Conservation (phyloP, 1,284 basidiomycete genomes). For the Puccinia coronata region DNA sequence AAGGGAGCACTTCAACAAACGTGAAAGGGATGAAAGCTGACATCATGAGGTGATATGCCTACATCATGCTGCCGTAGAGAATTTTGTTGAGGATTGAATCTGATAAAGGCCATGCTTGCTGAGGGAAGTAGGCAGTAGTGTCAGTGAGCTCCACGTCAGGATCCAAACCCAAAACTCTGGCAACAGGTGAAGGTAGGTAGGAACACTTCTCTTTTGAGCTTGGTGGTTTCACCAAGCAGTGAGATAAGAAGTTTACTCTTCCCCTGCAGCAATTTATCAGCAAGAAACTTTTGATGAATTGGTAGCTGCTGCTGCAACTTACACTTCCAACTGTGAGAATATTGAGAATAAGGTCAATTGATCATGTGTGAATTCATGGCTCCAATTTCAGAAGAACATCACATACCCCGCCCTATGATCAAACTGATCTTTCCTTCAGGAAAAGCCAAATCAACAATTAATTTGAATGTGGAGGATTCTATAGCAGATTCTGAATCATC, state of each 20-base stretch:
- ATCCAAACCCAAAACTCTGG: slow-evolving; percentile 58
- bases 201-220: slow-evolving; percentile 62
- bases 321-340: neutral
- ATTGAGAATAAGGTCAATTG: neutral
- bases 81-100: slow-evolving; percentile 81
- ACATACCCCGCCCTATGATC: slow-evolving; percentile 57
- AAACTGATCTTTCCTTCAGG: slow-evolving; percentile 63
- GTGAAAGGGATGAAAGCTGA: neutral
- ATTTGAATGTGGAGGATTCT: slow-evolving; percentile 60
- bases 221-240: slow-evolving; percentile 66
- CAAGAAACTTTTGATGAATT: slow-evolving; percentile 50
- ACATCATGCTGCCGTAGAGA: slow-evolving; percentile 69
- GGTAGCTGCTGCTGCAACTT: neutral
- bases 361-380: neutral
- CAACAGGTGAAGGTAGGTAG: slow-evolving; percentile 63
- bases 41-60: too few relatives aligned
- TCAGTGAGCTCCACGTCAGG: slow-evolving; percentile 68
- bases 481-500: slow-evolving; percentile 48
- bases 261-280: slow-evolving; percentile 59
- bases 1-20: neutral
- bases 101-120: slow-evolving; percentile 77
- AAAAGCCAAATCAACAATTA: slow-evolving; percentile 61
- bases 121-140: slow-evolving; percentile 80
- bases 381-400: neutral
- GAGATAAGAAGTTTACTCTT: slow-evolving; percentile 62